phyloP scores from a whole-genome alignment of 768 basidiomycete species.

The Boletus tylopilopsis region DNA sequence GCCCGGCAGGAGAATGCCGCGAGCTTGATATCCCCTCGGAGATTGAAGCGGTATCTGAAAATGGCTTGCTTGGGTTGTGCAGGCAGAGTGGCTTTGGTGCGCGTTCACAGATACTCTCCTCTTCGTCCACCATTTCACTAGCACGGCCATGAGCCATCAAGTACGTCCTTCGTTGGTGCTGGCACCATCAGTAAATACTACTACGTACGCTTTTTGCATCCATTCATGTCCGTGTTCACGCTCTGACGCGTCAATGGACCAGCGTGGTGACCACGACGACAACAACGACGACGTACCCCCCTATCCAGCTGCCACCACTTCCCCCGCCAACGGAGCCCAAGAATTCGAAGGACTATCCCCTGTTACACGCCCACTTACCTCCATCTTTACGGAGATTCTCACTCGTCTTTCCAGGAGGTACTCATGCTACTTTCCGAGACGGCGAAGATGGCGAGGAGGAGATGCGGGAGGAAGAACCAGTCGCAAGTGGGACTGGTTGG shows the following conservation, averaged over 20 bases:
- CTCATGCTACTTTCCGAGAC: conserved; percentile 76
- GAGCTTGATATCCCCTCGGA: conserved; percentile 7
- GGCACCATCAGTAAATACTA: conserved; percentile 81
- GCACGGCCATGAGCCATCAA: conserved; percentile 53
- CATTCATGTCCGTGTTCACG: background rate
- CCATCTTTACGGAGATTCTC: conserved; percentile 69
- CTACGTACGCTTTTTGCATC: conserved; percentile 52
- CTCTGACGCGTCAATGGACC: conserved; percentile 24
- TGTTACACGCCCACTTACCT: conserved; percentile 73
- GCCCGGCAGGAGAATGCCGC: conserved; percentile 21
- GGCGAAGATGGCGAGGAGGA: conserved; percentile 60
- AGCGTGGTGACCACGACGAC: conserved; percentile 92
- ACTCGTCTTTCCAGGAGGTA: conserved; percentile 75
- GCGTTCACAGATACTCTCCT: conserved; percentile 25
- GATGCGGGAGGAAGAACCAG: conserved; percentile 69
- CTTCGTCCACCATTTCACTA: conserved; percentile 25
- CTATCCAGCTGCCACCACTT: conserved; percentile 75
- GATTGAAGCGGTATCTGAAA: conserved; percentile 26
- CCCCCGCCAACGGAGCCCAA: conserved; percentile 69
- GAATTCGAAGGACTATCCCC: conserved; percentile 76
- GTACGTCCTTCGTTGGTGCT: conserved; percentile 67
- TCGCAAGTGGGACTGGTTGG: conserved; percentile 68
- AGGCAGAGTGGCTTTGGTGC: conserved; percentile 32
- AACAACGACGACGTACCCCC: conserved; percentile 85
- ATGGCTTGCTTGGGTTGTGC: conserved; percentile 28